Base-by-base conservation (phyloP, 2,329 filamentous ascomycete genomes). In the Ramularia endophylla region DNA sequence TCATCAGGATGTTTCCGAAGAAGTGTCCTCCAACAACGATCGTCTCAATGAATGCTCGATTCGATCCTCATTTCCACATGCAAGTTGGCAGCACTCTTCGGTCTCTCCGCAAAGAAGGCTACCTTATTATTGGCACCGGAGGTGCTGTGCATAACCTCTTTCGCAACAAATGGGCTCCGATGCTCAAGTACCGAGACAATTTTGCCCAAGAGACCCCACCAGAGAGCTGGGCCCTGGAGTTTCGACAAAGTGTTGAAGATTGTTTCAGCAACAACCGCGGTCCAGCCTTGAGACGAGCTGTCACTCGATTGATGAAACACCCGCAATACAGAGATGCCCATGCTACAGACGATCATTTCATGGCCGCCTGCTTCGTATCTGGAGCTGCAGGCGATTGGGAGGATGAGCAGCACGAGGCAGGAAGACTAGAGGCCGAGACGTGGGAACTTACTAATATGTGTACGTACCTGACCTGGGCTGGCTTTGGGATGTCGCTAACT, bases 71-170 rank as follows among this genome's bases (percentile, higher is more conserved):
- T 50, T 72, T 69, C 53, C 75, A 79, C 49, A 61, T 80, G 43
- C 69, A 71, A 38, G 70, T 83, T 7, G 80, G 80, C 15, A 65
- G 68, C 1, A 68, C 75, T 0, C 65, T 84, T 4, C 70, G 77
- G 0, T 70, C 72, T 0, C 66, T 84, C 3, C 68, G 80, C 2
- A 55, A 65, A 19, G 67, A 77, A 55, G 69, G 67, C 28, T 73
- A 77, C 51, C 70, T 85, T 1, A 61, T 85, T 38, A 73, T 75
- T 36, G 72, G 68, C 27, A 73, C 70, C 0, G 75, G 81, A 12
- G 81, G 81, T 27, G 75, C 80, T 1, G 81, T 85, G 1, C 81
- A 85, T 60, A 85, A 85, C 51, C 69, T 85, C 1, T 85, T 81
- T 58, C 75, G 81, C 13, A 85, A 85, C 56, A 58, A 69, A 30